Evolutionary conservation across 768 basidiomycete species (phyloP).

Genomic region (Clitopilus passeckerianus): DNA sequence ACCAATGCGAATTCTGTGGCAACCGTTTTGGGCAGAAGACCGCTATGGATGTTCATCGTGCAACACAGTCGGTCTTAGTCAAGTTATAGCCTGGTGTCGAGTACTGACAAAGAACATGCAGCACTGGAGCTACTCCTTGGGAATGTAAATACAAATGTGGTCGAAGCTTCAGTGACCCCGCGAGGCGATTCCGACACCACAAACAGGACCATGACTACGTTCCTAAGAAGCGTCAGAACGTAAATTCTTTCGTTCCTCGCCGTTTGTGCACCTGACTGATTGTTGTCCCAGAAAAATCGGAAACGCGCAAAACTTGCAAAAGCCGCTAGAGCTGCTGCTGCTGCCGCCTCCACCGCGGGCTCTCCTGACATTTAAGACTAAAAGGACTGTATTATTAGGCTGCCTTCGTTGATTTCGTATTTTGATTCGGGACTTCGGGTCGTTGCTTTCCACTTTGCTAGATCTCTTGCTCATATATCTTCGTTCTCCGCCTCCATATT

Average conservation of each 20-base stretch:
- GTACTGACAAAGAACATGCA: background rate
- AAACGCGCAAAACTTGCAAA: background rate
- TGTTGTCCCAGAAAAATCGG: background rate
- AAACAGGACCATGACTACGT: slow-evolving; percentile 13
- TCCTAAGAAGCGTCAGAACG: slow-evolving; percentile 11
- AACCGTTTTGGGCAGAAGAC: slow-evolving; percentile 11
- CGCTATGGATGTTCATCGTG: slow-evolving; percentile 14
- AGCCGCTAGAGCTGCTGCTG: background rate
- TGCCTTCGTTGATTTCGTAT: background rate
- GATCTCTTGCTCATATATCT: background rate
- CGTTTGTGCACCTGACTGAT: background rate
- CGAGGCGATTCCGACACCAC: slow-evolving; percentile 15
- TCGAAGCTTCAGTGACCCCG: slow-evolving; percentile 16
- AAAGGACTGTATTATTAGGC: too few relatives aligned
- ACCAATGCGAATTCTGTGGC: background rate
- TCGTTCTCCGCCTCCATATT: background rate
- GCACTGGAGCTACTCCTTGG: slow-evolving; percentile 14
- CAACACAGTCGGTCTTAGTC: slow-evolving; percentile 14
- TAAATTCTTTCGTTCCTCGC: background rate
- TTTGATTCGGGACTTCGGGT: background rate
- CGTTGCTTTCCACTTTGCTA: background rate
- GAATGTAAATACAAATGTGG: slow-evolving; percentile 12
- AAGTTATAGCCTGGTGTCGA: background rate
- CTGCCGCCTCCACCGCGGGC: background rate
- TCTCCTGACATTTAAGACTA: too few relatives aligned